These are phyloP conservation scores for Metschnikowia henanensis DNA, from an alignment of 805 yeast genomes.

Conservation along the genomic window DNA sequence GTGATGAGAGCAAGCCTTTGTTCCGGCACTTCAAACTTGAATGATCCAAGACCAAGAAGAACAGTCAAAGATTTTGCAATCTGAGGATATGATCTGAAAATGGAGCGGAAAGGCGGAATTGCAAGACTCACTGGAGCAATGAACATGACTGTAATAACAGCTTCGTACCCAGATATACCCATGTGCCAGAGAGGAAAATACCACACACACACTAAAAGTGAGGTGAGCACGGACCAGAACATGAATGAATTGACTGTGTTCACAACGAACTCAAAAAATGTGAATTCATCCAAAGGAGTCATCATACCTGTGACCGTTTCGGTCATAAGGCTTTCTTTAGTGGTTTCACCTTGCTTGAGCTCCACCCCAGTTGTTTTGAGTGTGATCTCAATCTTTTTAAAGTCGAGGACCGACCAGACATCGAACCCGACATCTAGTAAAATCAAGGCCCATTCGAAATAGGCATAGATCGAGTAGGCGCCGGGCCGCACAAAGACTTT, in stretches of 20 bases:
- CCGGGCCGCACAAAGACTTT: constrained; percentile 86
- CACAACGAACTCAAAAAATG: constrained; percentile 37
- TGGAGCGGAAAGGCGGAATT: constrained; percentile 32
- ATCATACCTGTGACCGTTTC: background rate
- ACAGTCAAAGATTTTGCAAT: constrained; percentile 55
- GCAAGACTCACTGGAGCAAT: constrained; percentile 58
- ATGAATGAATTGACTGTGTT: constrained; percentile 66
- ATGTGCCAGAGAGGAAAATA: constrained; percentile 97
- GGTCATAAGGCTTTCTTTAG: background rate
- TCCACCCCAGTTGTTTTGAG: constrained; percentile 7
- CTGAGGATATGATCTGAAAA: constrained; percentile 46
- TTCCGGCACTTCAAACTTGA: constrained; percentile 65
- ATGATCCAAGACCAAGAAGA: constrained; percentile 74
- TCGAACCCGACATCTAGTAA: constrained; percentile 84
- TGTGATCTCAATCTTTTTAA: constrained; percentile 55
- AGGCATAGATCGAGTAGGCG: constrained; percentile 94
- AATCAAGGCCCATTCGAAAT: constrained; percentile 91
- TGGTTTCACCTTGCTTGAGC: background rate
- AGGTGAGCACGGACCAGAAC: constrained; percentile 83
- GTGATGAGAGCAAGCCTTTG: constrained; percentile 64
- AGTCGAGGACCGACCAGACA: constrained; percentile 72
- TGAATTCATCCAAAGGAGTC: constrained; percentile 29
- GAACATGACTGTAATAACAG: constrained; percentile 52
- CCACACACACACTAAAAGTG: constrained; percentile 88
- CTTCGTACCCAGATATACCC: constrained; percentile 97